These are phyloP conservation scores for Nicotiana undulata DNA, from an alignment of 257 asterid genomes.

Conservation along the genomic window DNA sequence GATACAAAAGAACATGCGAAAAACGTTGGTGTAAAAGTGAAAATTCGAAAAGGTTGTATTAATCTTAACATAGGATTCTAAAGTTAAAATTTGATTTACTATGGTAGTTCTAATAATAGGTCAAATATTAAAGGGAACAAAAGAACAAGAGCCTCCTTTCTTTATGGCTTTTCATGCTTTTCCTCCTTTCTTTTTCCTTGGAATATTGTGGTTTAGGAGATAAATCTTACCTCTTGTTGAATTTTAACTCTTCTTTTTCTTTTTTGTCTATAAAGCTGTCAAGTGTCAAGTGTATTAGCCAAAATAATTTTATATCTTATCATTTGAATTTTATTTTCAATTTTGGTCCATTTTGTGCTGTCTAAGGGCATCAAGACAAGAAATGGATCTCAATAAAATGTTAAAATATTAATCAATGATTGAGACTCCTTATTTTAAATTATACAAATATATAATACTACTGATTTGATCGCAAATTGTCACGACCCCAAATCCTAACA, in stretches of 20 bases:
- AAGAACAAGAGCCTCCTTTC: conserved; percentile 15
- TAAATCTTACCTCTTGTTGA: background rate
- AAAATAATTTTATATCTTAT: background rate
- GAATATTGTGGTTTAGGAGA: background rate
- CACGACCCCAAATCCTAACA: no score
- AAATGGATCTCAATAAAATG: conserved; percentile 29
- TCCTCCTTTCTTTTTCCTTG: background rate
- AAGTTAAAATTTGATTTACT: background rate
- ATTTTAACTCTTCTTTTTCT: background rate
- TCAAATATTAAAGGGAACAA: conserved; percentile 12
- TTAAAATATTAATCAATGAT: conserved; percentile 27
- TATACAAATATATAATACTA: background rate
- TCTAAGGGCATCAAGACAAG: conserved; percentile 32
- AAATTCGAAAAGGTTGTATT: background rate
- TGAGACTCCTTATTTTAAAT: conserved; percentile 3
- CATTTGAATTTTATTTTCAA: background rate
- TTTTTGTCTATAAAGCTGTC: background rate
- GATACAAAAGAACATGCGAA: background rate
- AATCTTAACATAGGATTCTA: conserved; percentile 1
- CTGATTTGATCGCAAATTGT: background rate
- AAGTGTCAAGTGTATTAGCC: background rate
- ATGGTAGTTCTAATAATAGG: background rate
- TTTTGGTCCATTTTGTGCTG: background rate
- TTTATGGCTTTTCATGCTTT: conserved; percentile 23
- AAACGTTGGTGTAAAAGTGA: background rate